Base-by-base conservation (phyloP, 1,284 basidiomycete species). In the Sanguinoderma infundibulare region DNA sequence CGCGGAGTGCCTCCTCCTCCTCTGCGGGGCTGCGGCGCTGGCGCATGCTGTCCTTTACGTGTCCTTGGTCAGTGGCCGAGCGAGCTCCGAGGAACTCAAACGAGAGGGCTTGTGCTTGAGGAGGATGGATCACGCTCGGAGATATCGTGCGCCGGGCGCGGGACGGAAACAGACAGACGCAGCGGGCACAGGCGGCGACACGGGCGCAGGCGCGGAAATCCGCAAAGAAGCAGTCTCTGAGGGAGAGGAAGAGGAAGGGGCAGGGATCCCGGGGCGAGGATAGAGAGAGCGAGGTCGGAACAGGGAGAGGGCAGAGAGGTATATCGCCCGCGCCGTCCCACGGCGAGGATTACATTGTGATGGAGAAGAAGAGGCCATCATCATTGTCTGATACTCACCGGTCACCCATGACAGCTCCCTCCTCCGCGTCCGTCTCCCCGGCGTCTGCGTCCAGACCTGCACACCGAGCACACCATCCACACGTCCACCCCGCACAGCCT, bases 1-100 rank as follows among this genome's bases (percentile, higher is more conserved):
- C 78, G 54, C 80, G 80, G 38, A 77, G 70, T 4, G 87, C 84
- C 55, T 83, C 79, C 50, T 80, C 81, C 28, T 83, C 78, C 47
- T 80, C 78, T 47, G 72, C 68, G 57, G 69, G 62, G 10, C 22
- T 46, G 17, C 62, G 62, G 51, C 62, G 60, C 42, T 67, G 64
- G 38, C 67, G 70, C 71, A 72, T 72, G 6, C 42, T 51, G 28
- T 55, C 7, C 32, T 40, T 52, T 30, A 24, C 52, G 39, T 22
- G 49, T 22, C 2, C 15, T 30, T 36, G 20, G 40, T 17, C n/a
- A 6, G 40, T 42, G 40, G n/a, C 40, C 17, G 40, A n/a, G 7
- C 20, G 40, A 5, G 40, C 40, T n/a, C n/a, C n/a, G n/a, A n/a
- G n/a, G n/a, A n/a, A n/a, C n/a, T n/a, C n/a, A n/a, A n/a, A n/a